Evolutionary conservation across 176 grass and related monocot genomes (phyloP).

Genomic region (Alopecurus myosuroides): DNA sequence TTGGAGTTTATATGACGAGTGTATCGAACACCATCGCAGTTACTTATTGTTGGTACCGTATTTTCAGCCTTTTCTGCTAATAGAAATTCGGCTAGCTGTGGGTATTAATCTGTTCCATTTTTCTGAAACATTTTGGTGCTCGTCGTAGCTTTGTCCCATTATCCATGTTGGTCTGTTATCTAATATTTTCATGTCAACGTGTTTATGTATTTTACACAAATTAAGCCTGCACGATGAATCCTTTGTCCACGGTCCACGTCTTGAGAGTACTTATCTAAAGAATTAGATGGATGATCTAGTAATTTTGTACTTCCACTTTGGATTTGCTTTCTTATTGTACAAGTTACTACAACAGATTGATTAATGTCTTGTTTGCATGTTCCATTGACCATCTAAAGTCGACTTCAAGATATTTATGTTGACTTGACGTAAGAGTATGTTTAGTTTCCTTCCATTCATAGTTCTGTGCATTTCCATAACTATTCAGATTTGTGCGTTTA

Average conservation of each 20-base stretch:
- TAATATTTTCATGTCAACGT: background rate
- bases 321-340: background rate
- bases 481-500: background rate
- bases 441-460: background rate
- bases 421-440: background rate
- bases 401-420: background rate
- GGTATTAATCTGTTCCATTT: background rate
- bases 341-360: too few relatives aligned
- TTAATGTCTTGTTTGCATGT: background rate
- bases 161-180: background rate
- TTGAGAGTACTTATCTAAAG: background rate
- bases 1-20: background rate
- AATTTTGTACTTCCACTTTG: background rate
- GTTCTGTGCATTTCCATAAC: background rate
- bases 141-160: background rate
- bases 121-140: background rate
- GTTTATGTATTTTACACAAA: background rate
- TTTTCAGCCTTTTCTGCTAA: background rate
- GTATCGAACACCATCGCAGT: too few relatives aligned
- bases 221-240: background rate
- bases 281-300: background rate
- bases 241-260: background rate
- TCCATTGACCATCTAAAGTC: background rate
- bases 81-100: background rate
- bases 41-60: too few relatives aligned